Percentiles rank a stretch among this genome's conserved stretches.
Evolutionary conservation across 2,329 filamentous ascomycete genomes (phyloP).

Genomic region (Sarocladium strictum): DNA sequence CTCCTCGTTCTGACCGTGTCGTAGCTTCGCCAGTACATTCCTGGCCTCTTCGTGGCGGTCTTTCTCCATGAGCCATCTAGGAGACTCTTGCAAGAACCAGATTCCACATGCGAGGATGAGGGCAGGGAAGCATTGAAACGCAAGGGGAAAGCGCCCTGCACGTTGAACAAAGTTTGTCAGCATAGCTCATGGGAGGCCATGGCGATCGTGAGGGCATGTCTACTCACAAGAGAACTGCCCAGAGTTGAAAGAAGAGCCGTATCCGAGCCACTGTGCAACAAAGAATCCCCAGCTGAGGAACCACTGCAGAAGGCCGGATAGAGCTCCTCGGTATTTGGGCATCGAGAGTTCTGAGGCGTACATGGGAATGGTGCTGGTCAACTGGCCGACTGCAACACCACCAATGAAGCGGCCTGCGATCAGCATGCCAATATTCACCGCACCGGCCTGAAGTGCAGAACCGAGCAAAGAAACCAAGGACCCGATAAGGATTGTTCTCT

Average conservation of each 20-base stretch:
- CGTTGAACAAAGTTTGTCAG: background rate
- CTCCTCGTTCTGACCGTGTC: conserved; percentile 22
- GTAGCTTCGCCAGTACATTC: conserved; percentile 26
- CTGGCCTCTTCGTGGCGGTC: conserved; percentile 27
- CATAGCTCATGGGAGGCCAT: background rate
- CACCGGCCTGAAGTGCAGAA: conserved; percentile 25
- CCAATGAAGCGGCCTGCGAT: conserved; percentile 44
- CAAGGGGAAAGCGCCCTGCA: conserved; percentile 25
- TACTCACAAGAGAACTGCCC: conserved; percentile 22
- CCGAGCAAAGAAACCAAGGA: conserved; percentile 23
- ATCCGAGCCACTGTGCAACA: conserved; percentile 29
- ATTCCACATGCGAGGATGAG: conserved; percentile 18
- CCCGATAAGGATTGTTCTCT: conserved; percentile 22
- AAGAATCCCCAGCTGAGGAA: conserved; percentile 36
- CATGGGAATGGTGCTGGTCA: conserved; percentile 40
- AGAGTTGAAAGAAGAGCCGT: conserved; percentile 22
- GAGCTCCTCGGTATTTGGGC: conserved; percentile 29
- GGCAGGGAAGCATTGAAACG: conserved; percentile 22
- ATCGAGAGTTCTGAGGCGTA: conserved; percentile 38
- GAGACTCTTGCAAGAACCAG: conserved; percentile 20
- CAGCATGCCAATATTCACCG: conserved; percentile 31
- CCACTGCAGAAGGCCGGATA: conserved; percentile 37
- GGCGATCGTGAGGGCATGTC: background rate
- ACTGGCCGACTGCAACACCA: conserved; percentile 41
- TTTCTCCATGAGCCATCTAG: conserved; percentile 27